These are phyloP conservation scores for Plasmodium knowlesi DNA, from an alignment of 169 alveolate genomes.

Conservation along the genomic window DNA sequence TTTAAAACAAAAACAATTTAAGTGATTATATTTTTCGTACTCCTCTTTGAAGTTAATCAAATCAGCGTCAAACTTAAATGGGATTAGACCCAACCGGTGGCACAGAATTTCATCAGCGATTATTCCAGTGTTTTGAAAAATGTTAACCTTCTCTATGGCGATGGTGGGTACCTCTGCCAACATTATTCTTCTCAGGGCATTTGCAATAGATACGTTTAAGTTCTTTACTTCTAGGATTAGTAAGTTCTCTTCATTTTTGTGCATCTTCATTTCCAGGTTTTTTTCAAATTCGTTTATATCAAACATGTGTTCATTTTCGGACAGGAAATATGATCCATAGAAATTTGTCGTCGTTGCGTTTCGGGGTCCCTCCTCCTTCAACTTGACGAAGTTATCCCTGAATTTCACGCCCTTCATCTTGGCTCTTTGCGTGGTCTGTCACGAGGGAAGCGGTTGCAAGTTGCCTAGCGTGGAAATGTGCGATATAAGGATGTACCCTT, in stretches of 20 bases:
- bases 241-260: constrained; percentile 76
- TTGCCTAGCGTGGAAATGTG: neutral
- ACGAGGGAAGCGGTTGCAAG: neutral
- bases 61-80: constrained; percentile 95
- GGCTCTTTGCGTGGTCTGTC: neutral
- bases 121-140: constrained; percentile 90
- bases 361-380: constrained; percentile 61
- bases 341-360: constrained; percentile 70
- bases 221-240: constrained; percentile 88
- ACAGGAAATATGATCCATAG: constrained; percentile 52
- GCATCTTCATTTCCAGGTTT: constrained; percentile 76
- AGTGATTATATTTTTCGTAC: constrained; percentile 75
- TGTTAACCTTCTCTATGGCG: constrained; percentile 95
- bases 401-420: constrained; percentile 42
- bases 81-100: constrained; percentile 98
- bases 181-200: constrained; percentile 96
- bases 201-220: constrained; percentile 94
- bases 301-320: constrained; percentile 55
- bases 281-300: constrained; percentile 63
- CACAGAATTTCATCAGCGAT: constrained; percentile 98
- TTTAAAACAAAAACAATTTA: constrained; percentile 88
- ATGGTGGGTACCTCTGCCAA: constrained; percentile 97
- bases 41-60: constrained; percentile 87
- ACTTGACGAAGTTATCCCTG: constrained; percentile 29
- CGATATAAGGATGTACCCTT: neutral